Evolutionary conservation across 176 grass and related monocot genomes (phyloP), one percentile per base, ranked within the genome.

Genomic region (Rhipidocladum racemiflorum): DNA sequence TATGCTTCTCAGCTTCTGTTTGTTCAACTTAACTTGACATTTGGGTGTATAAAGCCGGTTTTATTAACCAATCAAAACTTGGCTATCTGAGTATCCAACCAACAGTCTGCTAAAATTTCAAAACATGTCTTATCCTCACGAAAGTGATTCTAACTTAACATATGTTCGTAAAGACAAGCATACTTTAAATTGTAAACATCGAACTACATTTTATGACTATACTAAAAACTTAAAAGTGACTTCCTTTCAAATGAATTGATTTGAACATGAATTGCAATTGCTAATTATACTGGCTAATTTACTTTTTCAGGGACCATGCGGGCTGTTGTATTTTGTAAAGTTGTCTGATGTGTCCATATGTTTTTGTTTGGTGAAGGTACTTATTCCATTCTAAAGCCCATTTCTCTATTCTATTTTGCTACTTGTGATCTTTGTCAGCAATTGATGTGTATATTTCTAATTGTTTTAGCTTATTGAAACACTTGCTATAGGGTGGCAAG

Each of bases 311-410:
- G 87, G 89, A 87, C 11, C 77, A 87, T 45, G 40, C 76, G 9
- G 84, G 87, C 48, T 97, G 94, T 68, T 92, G 51, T 70, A 92
- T 97, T 70, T 75, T 97, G 40, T 97, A 60, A 94, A 75, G 68
- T 65, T 69, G 21, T 75, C 61, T 78, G 65, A 43, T 77, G 63
- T 66, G 6, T 82, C 56, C 4, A 36, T 44, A 14, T 15, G 12
- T 21, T 30, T 74, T 61, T 87, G 72, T 75, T 90, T 85, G 43
- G 71, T 64, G 21, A 80, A 83, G 81, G 65, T 92, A 77, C 36
- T 43, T 11, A 32, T 56, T 86, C 39, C 64, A 81, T 77, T 64
- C 70, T 9, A 66, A 66, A 68, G 9, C 18, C 44, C 56, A 14
- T 34, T 9, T 80, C 15, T 51, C 23, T 21, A 65, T 13, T 45